Evolutionary conservation across 352 stramenopile genomes (phyloP), one percentile per base, ranked within the genome.

Genomic region (Globisporangium megalacanthum): DNA sequence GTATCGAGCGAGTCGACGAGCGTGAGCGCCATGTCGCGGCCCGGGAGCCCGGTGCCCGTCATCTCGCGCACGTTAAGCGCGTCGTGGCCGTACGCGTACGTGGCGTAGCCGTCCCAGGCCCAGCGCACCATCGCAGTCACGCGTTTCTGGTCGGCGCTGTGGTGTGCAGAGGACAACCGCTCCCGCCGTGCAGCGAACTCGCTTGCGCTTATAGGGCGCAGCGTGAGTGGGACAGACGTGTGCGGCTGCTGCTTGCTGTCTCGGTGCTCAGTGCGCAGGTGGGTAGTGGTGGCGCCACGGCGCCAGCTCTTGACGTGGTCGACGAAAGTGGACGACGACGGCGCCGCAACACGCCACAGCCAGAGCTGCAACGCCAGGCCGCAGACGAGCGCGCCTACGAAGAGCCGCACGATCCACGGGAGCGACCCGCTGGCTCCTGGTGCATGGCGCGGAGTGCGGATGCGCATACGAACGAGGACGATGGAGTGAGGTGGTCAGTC

Each of bases 1-100:
- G 83, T 91, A 54, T 93, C 83, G 31, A 93, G 68, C 45, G 83
- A 83, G 51, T 93, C 80, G 17, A 91, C 79, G 22, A 93, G 70
- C 29, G 82, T 90, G 54, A 90, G 75, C 9, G 82, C 82, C 74
- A 90, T 86, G 61, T 92, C 82, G 62, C 88, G 79, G 35, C 66
- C 65, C 1, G 72, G 72, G 49, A 88, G 54, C 0, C 82, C 78
- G 3, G 69, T 80, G 31, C 78, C 75, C 17, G 64, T 74, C 66
- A 88, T 84, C 11, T 63, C 72, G 47, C 72, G 67, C 25, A 90
- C 77, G 49, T 92, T 83, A 14, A 92, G 58, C 36, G 80, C 84
- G 66, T 92, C 82, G 53, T 78, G 65, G 51, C 82, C 78, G 42
- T 86, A 92, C 13, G 82, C 82, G 49, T 86, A 76, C 10, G 69